Base-by-base conservation (phyloP, 352 stramenopile genomes). In the Phytophthora fragariae region DNA sequence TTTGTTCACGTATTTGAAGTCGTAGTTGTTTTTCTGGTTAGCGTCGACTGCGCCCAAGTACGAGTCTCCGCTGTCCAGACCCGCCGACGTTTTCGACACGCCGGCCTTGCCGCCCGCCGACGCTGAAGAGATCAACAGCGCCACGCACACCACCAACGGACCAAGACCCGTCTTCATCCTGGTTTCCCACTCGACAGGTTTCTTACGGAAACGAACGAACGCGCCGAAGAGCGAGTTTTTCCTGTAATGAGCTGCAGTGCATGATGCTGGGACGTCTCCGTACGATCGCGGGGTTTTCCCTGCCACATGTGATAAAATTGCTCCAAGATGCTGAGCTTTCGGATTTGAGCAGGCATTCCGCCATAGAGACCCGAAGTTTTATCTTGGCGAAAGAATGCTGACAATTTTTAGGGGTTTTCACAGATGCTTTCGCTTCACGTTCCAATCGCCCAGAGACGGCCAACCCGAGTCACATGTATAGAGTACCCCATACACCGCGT, bases 151-250 rank as follows among this genome's bases (percentile, higher is more conserved):
- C 57, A 62, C 49, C 4, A 72, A 52, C 9, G 57, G 65, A 62
- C 39, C 65, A 47, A 72, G 50, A 65, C 57, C 31, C 65, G 50
- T 67, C 39, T 59, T 72, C 65, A 72, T 72, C 6, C 19, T 72
- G 14, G 19, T 41, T 72, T 44, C 37, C 37, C 29, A 52, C 59
- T 50, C 35, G 31, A 54, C 65, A 7, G 31, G 46, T 39, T 17
- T 50, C 21, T 56, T 47, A 7, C 47, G 41, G 21, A 53, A 55
- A 70, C 12, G 21, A 55, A 46, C 41, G 33, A 2, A 52, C 49
- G 65, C 67, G 57, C 49, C 57, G 37, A 44, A 72, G 65, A 72
- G 65, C 57, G 65, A 72, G 65, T 65, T 72, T 67, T 72, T 72
- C 65, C 57, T 72, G n/a, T 72, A 72, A 72, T 72, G 65, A 72